Evolutionary conservation across 139 green algal species (phyloP), one percentile per base, ranked within the genome.

Genomic region (Pseudopediastrum boryanum): DNA sequence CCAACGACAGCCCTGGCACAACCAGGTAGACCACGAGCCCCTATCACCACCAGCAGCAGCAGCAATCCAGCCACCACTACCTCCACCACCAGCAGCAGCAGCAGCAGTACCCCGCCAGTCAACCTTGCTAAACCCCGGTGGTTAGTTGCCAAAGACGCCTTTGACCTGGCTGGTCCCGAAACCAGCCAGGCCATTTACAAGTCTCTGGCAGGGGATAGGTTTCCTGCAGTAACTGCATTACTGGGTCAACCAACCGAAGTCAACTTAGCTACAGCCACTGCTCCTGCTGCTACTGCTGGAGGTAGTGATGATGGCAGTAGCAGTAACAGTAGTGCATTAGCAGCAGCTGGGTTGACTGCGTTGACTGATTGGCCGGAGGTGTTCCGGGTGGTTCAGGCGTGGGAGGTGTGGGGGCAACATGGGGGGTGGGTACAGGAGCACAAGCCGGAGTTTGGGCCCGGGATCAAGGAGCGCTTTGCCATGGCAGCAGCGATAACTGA

Each of bases 321-420:
- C 6, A 27, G 38, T 23, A 12, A 43, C 39, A 65, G 27, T 61
- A 50, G 27, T 50, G 76, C 36, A 31, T 44, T 75, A n/a, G 72
- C 46, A 46, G 66, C 2, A 29, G 56, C 79, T n/a, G 88, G 83
- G 2, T 56, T 83, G 3, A 89, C 85, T 2, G 67, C 54, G 2
- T 70, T 95, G 31, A 39, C 71, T 7, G 38, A 87, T 13, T 98
- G 94, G 94, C 68, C 89, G 44, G 83, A 90, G 2, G 79, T 87
- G 12, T 97, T 97, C 81, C 80, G 90, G 10, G 19, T 48, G 6
- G 59, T 79, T 23, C 84, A 96, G 89, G 87, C 80, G 3, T 83
- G 65, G 6, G 94, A 98, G 82, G 78, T 95, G 4, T 98, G 94
- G 94, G 41, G 85, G 41, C 71, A 75, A 23, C 88, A 97, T 74